Evolutionary conservation across 2,329 filamentous ascomycete species (phyloP), one percentile per base, ranked within the genome.

Genomic region (Chlorencoelia australis): DNA sequence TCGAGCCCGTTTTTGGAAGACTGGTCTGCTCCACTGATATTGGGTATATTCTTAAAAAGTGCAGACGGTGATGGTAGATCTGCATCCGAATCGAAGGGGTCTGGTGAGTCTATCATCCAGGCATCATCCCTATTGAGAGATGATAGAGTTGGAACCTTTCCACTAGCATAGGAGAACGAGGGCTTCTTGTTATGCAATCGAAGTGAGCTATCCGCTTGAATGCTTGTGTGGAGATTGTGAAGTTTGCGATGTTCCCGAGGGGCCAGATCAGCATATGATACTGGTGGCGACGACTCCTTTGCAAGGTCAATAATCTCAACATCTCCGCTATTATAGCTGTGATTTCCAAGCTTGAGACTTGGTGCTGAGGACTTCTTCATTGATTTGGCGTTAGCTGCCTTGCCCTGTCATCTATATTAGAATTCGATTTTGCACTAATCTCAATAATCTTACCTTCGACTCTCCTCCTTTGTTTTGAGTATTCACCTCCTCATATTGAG

Each of bases 1-100:
- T 38, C n/a, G 10, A 18, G 13, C 18, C 14, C 15, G n/a, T 16
- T 10, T 18, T 30, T 27, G 10, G 26, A 9, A 19, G 21, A 24
- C 16, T 39, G 14, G 18, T 37, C 39, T 15, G 25, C 27, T 33
- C 40, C 38, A n/a, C n/a, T 13, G 9, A 29, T 25, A 19, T 35
- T 31, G 6, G 10, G 8, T 19, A 25, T 20, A n/a, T 27, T 30
- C 7, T 34, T 40, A 11, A 62, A 22, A 9, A 62, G 41, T 9
- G 41, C 34, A 16, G 57, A 57, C 17, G 58, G 54, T 5, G 60
- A 59, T 17, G 61, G 60, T 17, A 66, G 45, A 35, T 63, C 57
- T 9, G 16, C 32, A 22, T 39, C 37, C 5, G 37, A 35, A 13
- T 46, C 37, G 11, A 49, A 47, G 9, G 30, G 25, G 29, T 40